Conservation (phyloP, 2,329 filamentous ascomycete species). For the Claviceps arundinis region DNA sequence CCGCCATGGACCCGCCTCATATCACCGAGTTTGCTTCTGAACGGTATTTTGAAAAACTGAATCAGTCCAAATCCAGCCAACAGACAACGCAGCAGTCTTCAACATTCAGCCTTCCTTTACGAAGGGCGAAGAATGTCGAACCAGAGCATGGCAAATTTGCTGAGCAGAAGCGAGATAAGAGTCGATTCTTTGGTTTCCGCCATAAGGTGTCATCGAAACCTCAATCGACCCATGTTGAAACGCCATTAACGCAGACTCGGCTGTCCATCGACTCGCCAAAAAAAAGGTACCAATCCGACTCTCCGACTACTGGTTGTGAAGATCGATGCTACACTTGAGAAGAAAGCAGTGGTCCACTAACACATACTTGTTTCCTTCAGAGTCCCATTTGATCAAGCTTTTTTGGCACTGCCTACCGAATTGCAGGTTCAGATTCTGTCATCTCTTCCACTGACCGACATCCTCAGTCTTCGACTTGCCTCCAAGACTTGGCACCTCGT, state of each 20-base stretch:
- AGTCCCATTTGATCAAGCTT: conserved; percentile 41
- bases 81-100: conserved; percentile 30
- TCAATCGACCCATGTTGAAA: conserved; percentile 10
- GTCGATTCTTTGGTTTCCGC: conserved; percentile 28
- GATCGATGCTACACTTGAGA: not conserved
- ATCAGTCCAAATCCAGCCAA: conserved; percentile 35
- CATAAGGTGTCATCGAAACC: conserved; percentile 25
- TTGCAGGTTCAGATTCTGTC: conserved; percentile 50
- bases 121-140: conserved; percentile 24
- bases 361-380: conserved; percentile 14
- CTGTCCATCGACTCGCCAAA: conserved; percentile 15
- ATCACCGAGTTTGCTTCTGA: conserved; percentile 54
- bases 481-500: conserved; percentile 47
- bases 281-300: conserved; percentile 18
- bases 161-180: conserved; percentile 28
- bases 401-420: conserved; percentile 45
- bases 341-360: conserved; percentile 8
- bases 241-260: conserved; percentile 3
- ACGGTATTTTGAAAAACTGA: conserved; percentile 50
- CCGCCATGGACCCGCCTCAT: conserved; percentile 46
- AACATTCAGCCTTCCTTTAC: conserved; percentile 37
- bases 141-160: conserved; percentile 15
- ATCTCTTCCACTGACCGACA: conserved; percentile 44
- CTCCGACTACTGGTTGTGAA: not conserved
- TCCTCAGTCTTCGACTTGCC: conserved; percentile 44